A percentile compares a stretch with the other conserved stretches of the same genome.
Evolutionary conservation across 2,329 filamentous ascomycete genomes (phyloP).

Genomic region (Colletotrichum lentis): DNA sequence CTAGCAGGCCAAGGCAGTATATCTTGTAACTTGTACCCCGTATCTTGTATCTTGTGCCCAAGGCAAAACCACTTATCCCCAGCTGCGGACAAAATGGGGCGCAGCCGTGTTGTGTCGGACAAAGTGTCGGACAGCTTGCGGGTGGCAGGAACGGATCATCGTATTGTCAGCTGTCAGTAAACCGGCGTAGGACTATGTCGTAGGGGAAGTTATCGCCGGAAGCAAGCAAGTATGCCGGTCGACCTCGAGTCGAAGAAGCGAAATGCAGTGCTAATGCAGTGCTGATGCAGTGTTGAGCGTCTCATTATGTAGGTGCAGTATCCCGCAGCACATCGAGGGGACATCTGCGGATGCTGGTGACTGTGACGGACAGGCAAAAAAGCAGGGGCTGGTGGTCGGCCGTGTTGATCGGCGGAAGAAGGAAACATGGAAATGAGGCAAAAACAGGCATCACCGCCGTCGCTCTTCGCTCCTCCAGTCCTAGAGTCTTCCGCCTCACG

Average conservation of each 20-base stretch:
- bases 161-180: background rate
- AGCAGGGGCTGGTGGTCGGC: background rate
- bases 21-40: no score
- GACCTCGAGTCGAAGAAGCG: slow-evolving; percentile 1
- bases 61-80: background rate
- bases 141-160: background rate
- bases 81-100: background rate
- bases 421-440: slow-evolving; percentile 4
- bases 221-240: background rate
- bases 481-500: background rate
- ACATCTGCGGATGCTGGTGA: background rate
- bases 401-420: background rate
- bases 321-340: background rate
- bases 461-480: background rate
- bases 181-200: background rate
- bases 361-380: background rate
- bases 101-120: background rate
- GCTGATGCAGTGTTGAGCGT: background rate
- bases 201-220: background rate
- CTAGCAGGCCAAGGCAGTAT: background rate
- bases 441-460: slow-evolving; percentile 4
- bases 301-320: no score
- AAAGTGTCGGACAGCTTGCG: background rate
- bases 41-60: background rate
- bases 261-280: slow-evolving; percentile 16